Conservation (phyloP, 1,284 basidiomycete species). For the Schizophyllum commune region DNA sequence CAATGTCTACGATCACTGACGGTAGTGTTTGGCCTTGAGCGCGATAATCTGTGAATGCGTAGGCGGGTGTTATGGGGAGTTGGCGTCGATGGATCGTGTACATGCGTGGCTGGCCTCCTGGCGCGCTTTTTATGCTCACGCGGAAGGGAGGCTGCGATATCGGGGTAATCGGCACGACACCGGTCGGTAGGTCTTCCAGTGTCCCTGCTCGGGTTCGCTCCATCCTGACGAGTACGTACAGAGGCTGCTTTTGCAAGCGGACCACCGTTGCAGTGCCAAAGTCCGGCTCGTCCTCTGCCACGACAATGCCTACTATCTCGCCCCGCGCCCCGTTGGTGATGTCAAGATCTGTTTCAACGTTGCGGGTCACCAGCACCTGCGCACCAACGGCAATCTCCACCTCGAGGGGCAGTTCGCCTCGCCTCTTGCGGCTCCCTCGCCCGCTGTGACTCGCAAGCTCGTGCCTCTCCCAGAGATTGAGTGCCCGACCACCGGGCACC, state of each 20-base stretch:
- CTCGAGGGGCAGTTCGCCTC: neutral
- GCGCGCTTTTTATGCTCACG: slow-evolving; percentile 6
- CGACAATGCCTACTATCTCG: neutral
- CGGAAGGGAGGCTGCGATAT: neutral
- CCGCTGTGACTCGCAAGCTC: neutral
- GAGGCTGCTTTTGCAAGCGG: neutral
- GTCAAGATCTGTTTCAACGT: neutral
- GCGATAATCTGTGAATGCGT: slow-evolving; percentile 27
- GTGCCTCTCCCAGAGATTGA: neutral
- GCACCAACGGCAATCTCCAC: neutral
- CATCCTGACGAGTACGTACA: neutral
- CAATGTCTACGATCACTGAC: slow-evolving; percentile 23
- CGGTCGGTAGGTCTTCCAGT: neutral
- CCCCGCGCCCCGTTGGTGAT: neutral
- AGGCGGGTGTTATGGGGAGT: slow-evolving; percentile 21
- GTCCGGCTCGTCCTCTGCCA: neutral
- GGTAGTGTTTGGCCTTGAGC: slow-evolving; percentile 25
- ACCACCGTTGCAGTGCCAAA: neutral
- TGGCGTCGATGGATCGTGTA: slow-evolving; percentile 25
- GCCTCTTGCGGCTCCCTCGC: neutral
- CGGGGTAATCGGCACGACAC: neutral
- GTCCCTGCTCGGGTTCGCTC: neutral
- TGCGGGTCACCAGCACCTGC: neutral
- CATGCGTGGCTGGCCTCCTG: slow-evolving; percentile 20
- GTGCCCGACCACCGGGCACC: neutral